Evolutionary conservation across 148 eudicot species (phyloP), one percentile per base, ranked within the genome.

Genomic region (Pouteria glomerata): DNA sequence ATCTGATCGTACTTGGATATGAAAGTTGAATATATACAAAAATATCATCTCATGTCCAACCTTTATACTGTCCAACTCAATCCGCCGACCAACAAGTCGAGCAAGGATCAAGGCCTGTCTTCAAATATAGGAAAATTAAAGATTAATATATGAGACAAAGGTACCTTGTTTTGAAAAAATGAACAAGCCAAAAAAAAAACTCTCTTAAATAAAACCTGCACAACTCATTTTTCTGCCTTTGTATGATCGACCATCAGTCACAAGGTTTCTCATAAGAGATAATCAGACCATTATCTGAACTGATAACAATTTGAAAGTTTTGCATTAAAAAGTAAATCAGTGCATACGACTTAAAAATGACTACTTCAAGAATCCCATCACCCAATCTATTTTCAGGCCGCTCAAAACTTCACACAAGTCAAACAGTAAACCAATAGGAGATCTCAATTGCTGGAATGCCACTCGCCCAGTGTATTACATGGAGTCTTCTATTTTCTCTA

Each of bases 91-190:
- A 62, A 95, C 88, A 80, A 95, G 97, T 42, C 98, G 90, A 70
- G 92, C 90, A 77, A 95, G 89, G 84, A 95, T 95, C 82, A 95
- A 76, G 55, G 93, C 96, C 98, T 95, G 85, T 75, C 55, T 80
- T 79, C 37, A 69, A 14, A 62, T 26, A 59, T 14, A 47, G 56
- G 60, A 69, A 53, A 56, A 34, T 45, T 5, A 66, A 3, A 10
- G 31, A 31, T 63, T 33, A 76, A 44, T 12, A 72, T 27, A 58
- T 63, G 42, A n/a, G 34, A 56, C 26, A 16, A 42, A 14, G 29
- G 23, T 45, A 15, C 27, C 30, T 33, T 24, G 6, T 8, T 42
- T 23, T n/a, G n/a, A n/a, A n/a, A n/a, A n/a, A n/a, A n/a, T n/a
- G n/a, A n/a, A n/a, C n/a, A n/a, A n/a, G n/a, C n/a, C n/a, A n/a